Conservation (phyloP, 78 protist genomes). For the slime mould (Dictyostelium discoideum) region dicty_2.7 NC_007088.5:5393001-5393500, state of each 20-base stretch:
- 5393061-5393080: too few relatives aligned
- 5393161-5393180: constrained; percentile 31
- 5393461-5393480: constrained; percentile 35
- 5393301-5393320: constrained; percentile 16
- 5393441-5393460: neutral
- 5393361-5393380: constrained; percentile 33
- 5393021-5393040: too few relatives aligned
- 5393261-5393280: constrained; percentile 4
- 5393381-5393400: neutral
- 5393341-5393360: constrained; percentile 11
- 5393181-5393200: neutral
- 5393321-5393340: neutral
- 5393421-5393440: constrained; percentile 28
- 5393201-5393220: neutral
- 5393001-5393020: neutral
- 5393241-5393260: neutral
- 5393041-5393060: too few relatives aligned
- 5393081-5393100: constrained; percentile 10
- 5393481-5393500: constrained; percentile 39
- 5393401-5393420: neutral
- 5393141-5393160: neutral
- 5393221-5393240: constrained; percentile 10
- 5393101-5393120: constrained; percentile 16
- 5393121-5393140: neutral
- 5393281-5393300: neutral